Conservation (phyloP, 2,329 filamentous ascomycete species). For the Paecilomyces variotii region DNA sequence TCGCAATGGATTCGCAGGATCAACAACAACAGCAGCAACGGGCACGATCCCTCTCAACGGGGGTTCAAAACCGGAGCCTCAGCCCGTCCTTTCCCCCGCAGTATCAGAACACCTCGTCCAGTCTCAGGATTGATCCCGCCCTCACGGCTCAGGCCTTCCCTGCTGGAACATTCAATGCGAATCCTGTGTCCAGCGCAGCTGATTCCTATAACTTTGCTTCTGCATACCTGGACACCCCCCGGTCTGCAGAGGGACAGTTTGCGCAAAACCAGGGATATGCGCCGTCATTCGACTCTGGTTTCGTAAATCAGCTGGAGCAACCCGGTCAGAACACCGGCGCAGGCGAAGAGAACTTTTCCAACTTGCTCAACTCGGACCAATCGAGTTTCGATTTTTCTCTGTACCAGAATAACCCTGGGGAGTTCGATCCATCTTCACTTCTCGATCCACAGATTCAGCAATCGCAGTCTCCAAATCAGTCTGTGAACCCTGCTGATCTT, state of each 20-base stretch:
- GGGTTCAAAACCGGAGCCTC: constrained; percentile 32
- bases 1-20: constrained; percentile 25
- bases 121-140: constrained; percentile 30
- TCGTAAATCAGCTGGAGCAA: constrained; percentile 28
- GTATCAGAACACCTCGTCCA: constrained; percentile 19
- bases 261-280: constrained; percentile 25
- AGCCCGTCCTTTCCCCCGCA: constrained; percentile 36
- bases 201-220: constrained; percentile 29
- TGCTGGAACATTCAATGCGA: constrained; percentile 24
- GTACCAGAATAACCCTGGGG: constrained; percentile 21
- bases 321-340: constrained; percentile 18
- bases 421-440: constrained; percentile 32
- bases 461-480: constrained; percentile 30
- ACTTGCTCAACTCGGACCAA: constrained; percentile 31
- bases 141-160: constrained; percentile 25
- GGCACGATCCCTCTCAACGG: constrained; percentile 29
- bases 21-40: constrained; percentile 21
- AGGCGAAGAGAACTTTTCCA: constrained; percentile 30
- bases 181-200: constrained; percentile 17
- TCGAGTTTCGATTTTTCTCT: constrained; percentile 32
- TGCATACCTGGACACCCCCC: constrained; percentile 26
- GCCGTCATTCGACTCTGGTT: constrained; percentile 30
- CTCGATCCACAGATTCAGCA: constrained; percentile 32
- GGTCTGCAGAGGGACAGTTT: constrained; percentile 25
- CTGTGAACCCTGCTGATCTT: constrained; percentile 40